A percentile compares a stretch with the other conserved stretches of the same genome.
Evolutionary conservation across 441 rosid genomes (phyloP).

Genomic region (Macaranga tanarius): DNA sequence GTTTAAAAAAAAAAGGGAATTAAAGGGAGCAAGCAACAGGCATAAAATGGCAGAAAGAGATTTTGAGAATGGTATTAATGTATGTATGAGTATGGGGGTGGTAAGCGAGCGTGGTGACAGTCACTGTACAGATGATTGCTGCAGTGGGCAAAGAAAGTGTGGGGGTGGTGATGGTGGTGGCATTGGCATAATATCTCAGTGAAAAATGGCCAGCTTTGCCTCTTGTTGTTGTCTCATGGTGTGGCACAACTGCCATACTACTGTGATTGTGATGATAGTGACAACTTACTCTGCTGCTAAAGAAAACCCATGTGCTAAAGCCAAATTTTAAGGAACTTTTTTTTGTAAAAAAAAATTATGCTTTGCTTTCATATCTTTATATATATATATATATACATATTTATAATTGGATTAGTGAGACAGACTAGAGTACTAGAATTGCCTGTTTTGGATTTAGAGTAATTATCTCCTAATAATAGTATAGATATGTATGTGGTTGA

Average conservation of each 20-base stretch:
- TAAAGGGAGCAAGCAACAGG: background rate
- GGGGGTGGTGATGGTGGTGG: background rate
- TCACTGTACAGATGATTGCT: background rate
- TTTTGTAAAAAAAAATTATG: background rate
- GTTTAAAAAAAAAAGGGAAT: background rate
- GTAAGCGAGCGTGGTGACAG: conserved; percentile 10
- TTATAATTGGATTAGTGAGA: background rate
- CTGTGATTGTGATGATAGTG: conserved; percentile 26
- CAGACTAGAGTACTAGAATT: background rate
- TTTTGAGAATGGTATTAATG: background rate
- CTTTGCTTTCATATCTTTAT: background rate
- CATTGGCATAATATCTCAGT: conserved; percentile 21
- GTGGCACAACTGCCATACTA: conserved; percentile 17
- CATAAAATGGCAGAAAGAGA: background rate
- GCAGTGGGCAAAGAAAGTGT: background rate
- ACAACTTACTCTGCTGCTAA: conserved; percentile 24
- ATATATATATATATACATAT: no score
- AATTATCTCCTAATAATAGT: background rate
- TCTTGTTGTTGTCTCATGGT: background rate
- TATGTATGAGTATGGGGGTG: conserved; percentile 2
- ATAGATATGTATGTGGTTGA: no score
- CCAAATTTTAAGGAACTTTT: conserved; percentile 23
- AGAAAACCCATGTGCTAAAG: conserved; percentile 40
- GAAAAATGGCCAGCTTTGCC: conserved; percentile 23
- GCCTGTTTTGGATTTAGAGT: background rate